Conservation (phyloP, 768 basidiomycete genomes). For the Rhizopogon vulgaris region DNA sequence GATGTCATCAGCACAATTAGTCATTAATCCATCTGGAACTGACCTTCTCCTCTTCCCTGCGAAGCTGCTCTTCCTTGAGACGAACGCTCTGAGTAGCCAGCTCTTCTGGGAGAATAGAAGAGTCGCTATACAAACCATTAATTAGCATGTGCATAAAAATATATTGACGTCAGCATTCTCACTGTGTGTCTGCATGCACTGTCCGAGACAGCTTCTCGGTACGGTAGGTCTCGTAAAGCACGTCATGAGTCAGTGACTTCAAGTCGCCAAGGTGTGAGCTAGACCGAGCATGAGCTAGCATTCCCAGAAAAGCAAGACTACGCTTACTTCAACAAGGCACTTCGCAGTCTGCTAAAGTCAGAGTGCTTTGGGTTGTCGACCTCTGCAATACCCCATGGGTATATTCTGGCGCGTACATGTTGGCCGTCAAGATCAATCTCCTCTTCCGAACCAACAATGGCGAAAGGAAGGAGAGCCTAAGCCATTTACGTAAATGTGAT, state of each 20-base stretch:
- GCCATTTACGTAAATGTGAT: constrained; percentile 4
- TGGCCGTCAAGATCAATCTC: constrained; percentile 92
- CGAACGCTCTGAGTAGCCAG: constrained; percentile 95
- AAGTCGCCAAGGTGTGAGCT: constrained; percentile 94
- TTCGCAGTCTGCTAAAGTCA: constrained; percentile 92
- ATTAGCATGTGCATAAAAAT: constrained; percentile 18
- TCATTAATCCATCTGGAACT: constrained; percentile 1
- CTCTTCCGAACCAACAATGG: constrained; percentile 95
- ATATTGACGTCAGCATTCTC: constrained; percentile 14
- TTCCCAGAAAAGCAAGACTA: constrained; percentile 1
- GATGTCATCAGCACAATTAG: constrained; percentile 6
- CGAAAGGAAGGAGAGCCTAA: constrained; percentile 90
- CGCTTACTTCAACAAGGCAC: constrained; percentile 80
- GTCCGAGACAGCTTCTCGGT: constrained; percentile 94
- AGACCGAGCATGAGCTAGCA: not conserved
- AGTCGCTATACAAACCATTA: constrained; percentile 45
- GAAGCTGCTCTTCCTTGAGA: constrained; percentile 97
- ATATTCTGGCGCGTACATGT: constrained; percentile 86
- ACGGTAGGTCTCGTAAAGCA: constrained; percentile 94
- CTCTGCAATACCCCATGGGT: constrained; percentile 98
- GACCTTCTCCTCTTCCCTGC: constrained; percentile 94
- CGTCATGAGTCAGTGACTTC: constrained; percentile 90
- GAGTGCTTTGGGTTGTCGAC: constrained; percentile 99
- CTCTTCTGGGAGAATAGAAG: constrained; percentile 92
- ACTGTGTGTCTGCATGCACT: constrained; percentile 76